phyloP scores from a whole-genome alignment of 1,284 basidiomycete species.

The Moesziomyces aphidis region DNA sequence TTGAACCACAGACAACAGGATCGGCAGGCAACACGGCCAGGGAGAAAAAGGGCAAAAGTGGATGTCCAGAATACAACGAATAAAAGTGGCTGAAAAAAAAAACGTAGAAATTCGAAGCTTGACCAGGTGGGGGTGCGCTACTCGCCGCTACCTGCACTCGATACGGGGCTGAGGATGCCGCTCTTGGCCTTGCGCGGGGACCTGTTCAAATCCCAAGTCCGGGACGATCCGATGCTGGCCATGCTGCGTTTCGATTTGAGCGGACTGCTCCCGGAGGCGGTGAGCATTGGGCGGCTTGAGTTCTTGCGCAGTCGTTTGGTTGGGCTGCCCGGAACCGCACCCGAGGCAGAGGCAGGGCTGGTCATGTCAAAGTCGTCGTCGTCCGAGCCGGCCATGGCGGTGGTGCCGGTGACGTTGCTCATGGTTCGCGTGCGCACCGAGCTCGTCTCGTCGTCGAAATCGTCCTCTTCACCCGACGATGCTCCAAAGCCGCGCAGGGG shows the following conservation, averaged over 20 bases:
- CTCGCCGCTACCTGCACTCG: constrained; percentile 33
- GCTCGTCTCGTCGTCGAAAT: constrained; percentile 31
- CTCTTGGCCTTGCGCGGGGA: constrained; percentile 41
- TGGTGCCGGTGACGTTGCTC: constrained; percentile 25
- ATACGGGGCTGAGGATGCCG: constrained; percentile 36
- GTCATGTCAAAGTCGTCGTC: constrained; percentile 17
- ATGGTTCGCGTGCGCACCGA: constrained; percentile 19
- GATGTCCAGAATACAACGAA: neutral
- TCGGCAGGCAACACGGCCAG: neutral
- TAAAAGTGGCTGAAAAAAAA: constrained; percentile 10
- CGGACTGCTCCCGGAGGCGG: constrained; percentile 4
- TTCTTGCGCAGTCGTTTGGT: constrained; percentile 43
- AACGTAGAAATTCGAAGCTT: no score
- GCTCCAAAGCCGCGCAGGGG: constrained; percentile 54
- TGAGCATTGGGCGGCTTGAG: constrained; percentile 21
- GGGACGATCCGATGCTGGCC: constrained; percentile 25
- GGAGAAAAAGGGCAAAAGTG: no score
- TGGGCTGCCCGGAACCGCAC: constrained; percentile 14
- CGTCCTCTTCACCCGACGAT: constrained; percentile 36
- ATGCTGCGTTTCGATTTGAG: constrained; percentile 34
- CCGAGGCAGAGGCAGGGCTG: constrained; percentile 14
- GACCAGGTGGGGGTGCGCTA: neutral
- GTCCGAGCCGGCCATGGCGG: constrained; percentile 17
- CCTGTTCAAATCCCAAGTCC: constrained; percentile 14
- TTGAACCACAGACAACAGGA: neutral